Conservation (phyloP, 768 basidiomycete genomes). For the Serpula lacrymans region DNA sequence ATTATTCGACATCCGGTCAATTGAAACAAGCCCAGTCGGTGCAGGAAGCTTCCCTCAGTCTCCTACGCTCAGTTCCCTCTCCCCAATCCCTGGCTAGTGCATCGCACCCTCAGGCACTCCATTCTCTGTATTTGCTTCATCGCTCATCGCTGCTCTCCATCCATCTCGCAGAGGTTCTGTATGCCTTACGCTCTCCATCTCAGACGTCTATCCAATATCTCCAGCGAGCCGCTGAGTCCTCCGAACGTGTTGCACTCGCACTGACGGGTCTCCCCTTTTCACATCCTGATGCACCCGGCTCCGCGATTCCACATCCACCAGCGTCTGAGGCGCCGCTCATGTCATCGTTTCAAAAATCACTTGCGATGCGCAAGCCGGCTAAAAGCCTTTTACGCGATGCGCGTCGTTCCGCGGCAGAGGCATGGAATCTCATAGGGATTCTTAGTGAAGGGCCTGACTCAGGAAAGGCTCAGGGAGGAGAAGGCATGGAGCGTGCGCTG, state of each 20-base stretch:
- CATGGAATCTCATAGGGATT: constrained; percentile 72
- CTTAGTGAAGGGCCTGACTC: constrained; percentile 45
- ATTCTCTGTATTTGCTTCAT: constrained; percentile 64
- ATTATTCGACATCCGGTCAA: constrained; percentile 58
- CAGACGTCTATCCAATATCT: constrained; percentile 53
- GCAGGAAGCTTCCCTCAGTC: constrained; percentile 51
- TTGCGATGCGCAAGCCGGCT: constrained; percentile 53
- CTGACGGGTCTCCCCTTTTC: constrained; percentile 43
- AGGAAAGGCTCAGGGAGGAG: constrained; percentile 23
- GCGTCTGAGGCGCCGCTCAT: constrained; percentile 40
- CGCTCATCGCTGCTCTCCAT: constrained; percentile 70
- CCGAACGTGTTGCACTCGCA: constrained; percentile 58
- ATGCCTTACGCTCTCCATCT: constrained; percentile 42
- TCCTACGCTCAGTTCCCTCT: constrained; percentile 52
- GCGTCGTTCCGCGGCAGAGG: constrained; percentile 65
- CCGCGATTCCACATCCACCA: constrained; percentile 33
- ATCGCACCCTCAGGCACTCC: constrained; percentile 58
- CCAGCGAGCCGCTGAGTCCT: constrained; percentile 59
- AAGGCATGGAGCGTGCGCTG: constrained; percentile 42
- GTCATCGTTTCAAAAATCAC: constrained; percentile 42
- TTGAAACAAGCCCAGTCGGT: constrained; percentile 51
- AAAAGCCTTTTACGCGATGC: constrained; percentile 61
- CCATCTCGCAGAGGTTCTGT: constrained; percentile 70
- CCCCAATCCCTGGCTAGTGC: constrained; percentile 40
- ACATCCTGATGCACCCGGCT: constrained; percentile 32